A percentile compares a stretch with the other conserved stretches of the same genome.
These are phyloP conservation scores for Leucoagaricus sp. DNA, from an alignment of 1,284 basidiomycete genomes.

Conservation along the genomic window DNA sequence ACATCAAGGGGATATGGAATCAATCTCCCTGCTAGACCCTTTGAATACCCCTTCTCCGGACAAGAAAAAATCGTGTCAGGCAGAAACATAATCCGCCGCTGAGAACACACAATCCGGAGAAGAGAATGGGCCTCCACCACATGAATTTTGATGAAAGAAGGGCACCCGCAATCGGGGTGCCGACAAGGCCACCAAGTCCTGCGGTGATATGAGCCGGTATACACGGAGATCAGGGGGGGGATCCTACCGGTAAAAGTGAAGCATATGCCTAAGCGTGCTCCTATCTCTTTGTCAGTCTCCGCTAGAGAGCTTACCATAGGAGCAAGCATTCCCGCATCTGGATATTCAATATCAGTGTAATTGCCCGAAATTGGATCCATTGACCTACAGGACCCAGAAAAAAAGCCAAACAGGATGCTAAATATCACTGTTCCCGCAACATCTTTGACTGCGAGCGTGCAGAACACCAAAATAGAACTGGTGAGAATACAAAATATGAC, in stretches of 20 bases:
- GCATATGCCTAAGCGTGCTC: conserved; percentile 41
- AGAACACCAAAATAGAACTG: conserved; percentile 39
- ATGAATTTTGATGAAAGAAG: conserved; percentile 32
- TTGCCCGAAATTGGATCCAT: not conserved
- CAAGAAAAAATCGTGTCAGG: conserved; percentile 26
- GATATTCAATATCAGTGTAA: not conserved
- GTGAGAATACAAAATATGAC: conserved; percentile 35
- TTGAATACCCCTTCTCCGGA: conserved; percentile 25
- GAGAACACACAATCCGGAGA: conserved; percentile 29
- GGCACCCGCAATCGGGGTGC: conserved; percentile 38
- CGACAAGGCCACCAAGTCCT: conserved; percentile 41
- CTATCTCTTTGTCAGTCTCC: conserved; percentile 40
- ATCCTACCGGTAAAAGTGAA: conserved; percentile 40
- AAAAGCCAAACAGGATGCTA: conserved; percentile 50
- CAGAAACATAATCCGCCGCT: conserved; percentile 30
- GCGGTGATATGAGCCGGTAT: not conserved
- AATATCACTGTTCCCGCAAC: conserved; percentile 43
- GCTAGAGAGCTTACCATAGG: conserved; percentile 38
- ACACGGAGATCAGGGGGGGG: not conserved
- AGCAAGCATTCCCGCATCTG: conserved; percentile 36
- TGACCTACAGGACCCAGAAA: conserved; percentile 45
- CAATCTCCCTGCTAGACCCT: conserved; percentile 23
- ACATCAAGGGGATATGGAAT: no score
- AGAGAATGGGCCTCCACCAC: conserved; percentile 37
- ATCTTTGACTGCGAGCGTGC: conserved; percentile 41